Evolutionary conservation across 192 early-diverging fungal species (phyloP), one percentile per base, ranked within the genome.

Genomic region (Backusella tuberculispora): DNA sequence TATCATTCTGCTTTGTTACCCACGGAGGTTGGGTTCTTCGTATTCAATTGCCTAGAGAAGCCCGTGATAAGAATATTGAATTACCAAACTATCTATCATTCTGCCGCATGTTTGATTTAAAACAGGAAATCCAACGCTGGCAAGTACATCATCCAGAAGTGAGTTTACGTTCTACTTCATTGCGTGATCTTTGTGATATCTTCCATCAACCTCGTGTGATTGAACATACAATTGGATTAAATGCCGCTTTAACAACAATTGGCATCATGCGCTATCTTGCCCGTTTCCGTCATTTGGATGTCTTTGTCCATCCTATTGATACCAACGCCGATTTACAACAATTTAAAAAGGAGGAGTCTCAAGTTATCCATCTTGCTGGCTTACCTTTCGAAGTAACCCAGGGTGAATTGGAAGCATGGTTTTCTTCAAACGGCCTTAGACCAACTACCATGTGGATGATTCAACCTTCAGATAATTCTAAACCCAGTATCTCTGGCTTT

Each of bases 21-120:
- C 91, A 93, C 77, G 90, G 89, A 40, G 92, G 90, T 7, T 89
- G 87, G 87, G 87, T 91, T 48, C 76, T 94, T 21, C 89, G 92
- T 14, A 90, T 87, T 69, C 90, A 93, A 73, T 74, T 94, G 1
- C 85, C 87, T 2, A 71, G 88, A 17, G 91, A 94, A 63, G 88
- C 89, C 26, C 78, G 84, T 37, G 88, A 90, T 56, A 94, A 94
- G 75, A 73, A 77, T 26, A 85, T 94, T 19, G 76, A 79, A 1
- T 69, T 94, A 6, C 86, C 91, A 4, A 45, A 72, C 0, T 91
- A 90, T 48, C 79, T 93, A 24, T 74, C 79, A n/a, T 82, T 86
- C 29, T 82, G 82, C 19, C 75, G 88, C 47, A 88, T 92, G 76
- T 94, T 92, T 73, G 92, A 92, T 66, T 75, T 91, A 26, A 90